Evolutionary conservation across 176 grass and related monocot species (phyloP).

Genomic region (Carex myosuroides): DNA sequence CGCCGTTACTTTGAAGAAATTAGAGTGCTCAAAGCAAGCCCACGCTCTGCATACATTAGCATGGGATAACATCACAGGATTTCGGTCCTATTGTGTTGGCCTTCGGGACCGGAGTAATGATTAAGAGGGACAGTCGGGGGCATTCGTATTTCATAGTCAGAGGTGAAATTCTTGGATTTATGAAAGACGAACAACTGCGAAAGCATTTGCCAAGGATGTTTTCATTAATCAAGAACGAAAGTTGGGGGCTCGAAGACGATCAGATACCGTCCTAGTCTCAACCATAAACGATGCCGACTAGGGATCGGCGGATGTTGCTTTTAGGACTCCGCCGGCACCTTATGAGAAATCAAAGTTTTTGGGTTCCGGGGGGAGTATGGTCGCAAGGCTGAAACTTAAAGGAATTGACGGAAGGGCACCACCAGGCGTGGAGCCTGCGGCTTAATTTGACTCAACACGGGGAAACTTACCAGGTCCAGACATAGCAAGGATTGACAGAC

Average conservation of each 20-base stretch:
- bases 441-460: constrained; percentile 40
- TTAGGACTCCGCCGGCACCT: constrained; percentile 13
- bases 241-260: constrained; percentile 72
- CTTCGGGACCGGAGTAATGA: too few relatives aligned
- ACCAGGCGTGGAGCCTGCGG: constrained; percentile 23
- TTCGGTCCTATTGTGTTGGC: too few relatives aligned
- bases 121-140: too few relatives aligned
- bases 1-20: too few relatives aligned
- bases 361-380: constrained; percentile 32
- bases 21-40: too few relatives aligned
- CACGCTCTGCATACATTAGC: too few relatives aligned
- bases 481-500: not conserved
- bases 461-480: constrained; percentile 41
- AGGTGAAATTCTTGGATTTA: constrained; percentile 77
- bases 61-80: too few relatives aligned
- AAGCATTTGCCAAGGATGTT: constrained; percentile 74
- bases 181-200: constrained; percentile 64
- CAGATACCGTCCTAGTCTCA: constrained; percentile 48
- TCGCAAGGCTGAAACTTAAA: constrained; percentile 33
- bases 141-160: constrained; percentile 56
- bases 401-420: constrained; percentile 26
- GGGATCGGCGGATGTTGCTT: constrained; percentile 33
- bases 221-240: constrained; percentile 72
- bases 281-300: constrained; percentile 26
- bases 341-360: constrained; percentile 54